Percentiles rank a stretch among this genome's conserved stretches.
phyloP scores from a whole-genome alignment of 495 filamentous ascomycete genomes.

The Aspergillus bertholletiae region DNA sequence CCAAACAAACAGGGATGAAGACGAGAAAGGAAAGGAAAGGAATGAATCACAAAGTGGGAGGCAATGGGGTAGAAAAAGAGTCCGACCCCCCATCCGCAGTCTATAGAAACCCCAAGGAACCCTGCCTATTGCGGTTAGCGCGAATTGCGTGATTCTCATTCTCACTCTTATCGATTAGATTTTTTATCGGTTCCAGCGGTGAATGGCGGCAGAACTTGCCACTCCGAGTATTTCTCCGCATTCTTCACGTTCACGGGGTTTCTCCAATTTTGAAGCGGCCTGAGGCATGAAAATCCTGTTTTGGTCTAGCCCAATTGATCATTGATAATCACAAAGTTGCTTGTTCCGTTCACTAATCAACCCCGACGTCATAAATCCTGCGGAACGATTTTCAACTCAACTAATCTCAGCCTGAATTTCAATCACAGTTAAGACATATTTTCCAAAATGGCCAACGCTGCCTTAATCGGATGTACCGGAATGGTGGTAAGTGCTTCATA shows the following conservation, averaged over 20 bases:
- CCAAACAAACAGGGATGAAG: slow-evolving; percentile 21
- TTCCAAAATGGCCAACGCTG: slow-evolving; percentile 38
- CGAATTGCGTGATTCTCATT: slow-evolving; percentile 34
- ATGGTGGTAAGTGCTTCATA: slow-evolving; percentile 40
- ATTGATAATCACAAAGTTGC: neutral
- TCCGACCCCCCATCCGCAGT: slow-evolving; percentile 1
- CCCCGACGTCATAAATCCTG: neutral
- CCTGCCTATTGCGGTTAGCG: slow-evolving; percentile 35
- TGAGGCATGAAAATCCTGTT: neutral
- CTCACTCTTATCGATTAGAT: slow-evolving; percentile 8
- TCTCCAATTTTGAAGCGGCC: slow-evolving; percentile 15
- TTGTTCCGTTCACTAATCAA: too few relatives aligned
- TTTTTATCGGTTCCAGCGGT: slow-evolving; percentile 11
- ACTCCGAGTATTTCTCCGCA: slow-evolving; percentile 18
- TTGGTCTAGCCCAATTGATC: neutral
- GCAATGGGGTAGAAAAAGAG: slow-evolving; percentile 11
- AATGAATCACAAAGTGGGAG: slow-evolving; percentile 15
- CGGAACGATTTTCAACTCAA: neutral
- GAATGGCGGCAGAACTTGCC: slow-evolving; percentile 18
- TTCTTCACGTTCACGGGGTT: slow-evolving; percentile 14
- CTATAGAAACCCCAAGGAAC: slow-evolving; percentile 34
- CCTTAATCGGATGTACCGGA: slow-evolving; percentile 44
- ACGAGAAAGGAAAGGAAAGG: slow-evolving; percentile 20
- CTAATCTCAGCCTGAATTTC: neutral
- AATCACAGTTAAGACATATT: neutral